phyloP scores from a whole-genome alignment of 257 asterid species.

The Osmanthus fragrans region DNA sequence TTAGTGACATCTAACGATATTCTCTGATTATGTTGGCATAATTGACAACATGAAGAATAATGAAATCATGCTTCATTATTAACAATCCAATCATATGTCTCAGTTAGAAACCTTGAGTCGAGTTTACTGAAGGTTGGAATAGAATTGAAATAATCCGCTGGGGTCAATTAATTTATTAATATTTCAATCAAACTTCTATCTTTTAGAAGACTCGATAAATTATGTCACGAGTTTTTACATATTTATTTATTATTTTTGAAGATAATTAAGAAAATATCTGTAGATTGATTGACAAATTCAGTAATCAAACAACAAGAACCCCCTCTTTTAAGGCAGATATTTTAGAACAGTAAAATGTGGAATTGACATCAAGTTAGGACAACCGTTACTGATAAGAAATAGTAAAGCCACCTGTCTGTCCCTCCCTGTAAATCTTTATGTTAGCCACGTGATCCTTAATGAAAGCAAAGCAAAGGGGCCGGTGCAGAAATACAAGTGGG shows the following conservation, averaged over 20 bases:
- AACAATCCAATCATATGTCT: conserved; percentile 15
- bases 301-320: not conserved
- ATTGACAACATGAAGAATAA: conserved; percentile 26
- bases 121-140: conserved; percentile 3
- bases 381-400: not conserved
- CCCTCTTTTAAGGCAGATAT: not conserved
- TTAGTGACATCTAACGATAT: not conserved
- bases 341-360: not conserved
- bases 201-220: not conserved
- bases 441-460: conserved; percentile 25
- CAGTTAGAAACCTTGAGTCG: not conserved
- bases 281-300: not conserved
- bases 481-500: not conserved
- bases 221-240: not conserved
- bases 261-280: not conserved
- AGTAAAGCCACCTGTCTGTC: not conserved
- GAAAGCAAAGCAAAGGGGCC: conserved; percentile 14
- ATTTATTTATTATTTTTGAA: not conserved
- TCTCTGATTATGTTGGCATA: conserved; percentile 26
- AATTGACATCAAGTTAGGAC: not conserved
- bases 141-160: conserved; percentile 21
- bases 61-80: conserved; percentile 16
- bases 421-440: conserved; percentile 5
- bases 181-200: not conserved
- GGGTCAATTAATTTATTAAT: not conserved